phyloP scores from a whole-genome alignment of 2,329 filamentous ascomycete species.

The Raffaelea deltoideospora region DNA sequence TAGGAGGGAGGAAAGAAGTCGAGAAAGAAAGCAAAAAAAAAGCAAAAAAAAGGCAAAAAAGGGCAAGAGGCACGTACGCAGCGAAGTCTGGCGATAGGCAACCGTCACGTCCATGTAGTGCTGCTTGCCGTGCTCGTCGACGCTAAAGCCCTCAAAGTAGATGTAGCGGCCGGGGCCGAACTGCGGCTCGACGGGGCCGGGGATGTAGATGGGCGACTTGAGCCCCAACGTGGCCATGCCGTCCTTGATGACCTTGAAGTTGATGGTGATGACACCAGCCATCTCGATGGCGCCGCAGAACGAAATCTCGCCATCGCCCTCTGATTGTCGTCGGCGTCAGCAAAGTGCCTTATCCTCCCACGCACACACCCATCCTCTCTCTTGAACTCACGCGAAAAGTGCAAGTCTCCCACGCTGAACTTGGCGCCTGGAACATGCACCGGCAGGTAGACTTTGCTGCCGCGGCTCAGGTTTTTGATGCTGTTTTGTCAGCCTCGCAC shows the following conservation, averaged over 20 bases:
- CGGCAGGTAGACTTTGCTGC: slow-evolving; percentile 63
- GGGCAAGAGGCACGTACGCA: slow-evolving; percentile 24
- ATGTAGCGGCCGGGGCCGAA: slow-evolving; percentile 71
- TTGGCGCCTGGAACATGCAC: slow-evolving; percentile 79
- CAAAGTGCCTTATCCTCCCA: too few species aligned
- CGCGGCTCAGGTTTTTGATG: slow-evolving; percentile 18
- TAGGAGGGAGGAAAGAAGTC: neutral
- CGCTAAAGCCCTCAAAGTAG: slow-evolving; percentile 81
- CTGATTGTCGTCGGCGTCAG: too few species aligned
- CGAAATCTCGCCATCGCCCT: slow-evolving; percentile 82
- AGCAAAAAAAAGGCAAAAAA: slow-evolving; percentile 1
- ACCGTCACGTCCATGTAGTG: slow-evolving; percentile 78
- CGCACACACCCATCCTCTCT: too few species aligned
- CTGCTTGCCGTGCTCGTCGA: slow-evolving; percentile 78
- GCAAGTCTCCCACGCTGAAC: slow-evolving; percentile 78
- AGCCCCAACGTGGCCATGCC: slow-evolving; percentile 61
- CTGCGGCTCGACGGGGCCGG: slow-evolving; percentile 75
- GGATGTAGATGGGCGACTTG: slow-evolving; percentile 73
- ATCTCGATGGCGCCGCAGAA: slow-evolving; percentile 90
- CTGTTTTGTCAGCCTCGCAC: slow-evolving; percentile 7
- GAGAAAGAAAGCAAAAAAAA: neutral
- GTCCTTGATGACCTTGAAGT: slow-evolving; percentile 74
- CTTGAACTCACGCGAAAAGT: slow-evolving; percentile 55
- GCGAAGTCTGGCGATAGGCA: slow-evolving; percentile 68
- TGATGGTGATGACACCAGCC: slow-evolving; percentile 71